Evolutionary conservation across 257 asterid genomes (phyloP), one percentile per base, ranked within the genome.

Genomic region (Petrea volubilis): DNA sequence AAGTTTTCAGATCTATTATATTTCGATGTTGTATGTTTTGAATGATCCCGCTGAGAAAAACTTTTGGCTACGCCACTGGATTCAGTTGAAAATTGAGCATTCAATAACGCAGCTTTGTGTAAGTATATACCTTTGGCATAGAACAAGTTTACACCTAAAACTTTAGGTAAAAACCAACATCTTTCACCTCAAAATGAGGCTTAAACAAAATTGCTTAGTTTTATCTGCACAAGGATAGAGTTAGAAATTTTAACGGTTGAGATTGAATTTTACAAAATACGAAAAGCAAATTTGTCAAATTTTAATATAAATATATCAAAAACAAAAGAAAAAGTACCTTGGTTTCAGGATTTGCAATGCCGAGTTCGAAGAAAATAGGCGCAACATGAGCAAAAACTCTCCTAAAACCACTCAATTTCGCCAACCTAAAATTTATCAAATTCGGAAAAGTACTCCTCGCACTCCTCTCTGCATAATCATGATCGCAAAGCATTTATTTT

Each of bases 391-490:
- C 92, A 51, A 88, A 88, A 23, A 84, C 87, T 47, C 92, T 76
- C 38, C 92, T 80, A 46, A 88, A 88, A 23, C 90, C 92, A 62
- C 74, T 82, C 85, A 88, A 38, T 72, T 79, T 86, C 46, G 81
- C 91, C 21, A 82, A 33, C 77, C 90, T 82, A 84, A 88, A 88
- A 77, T 82, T 80, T 3, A 88, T 85, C 81, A 88, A 67, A 67
- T 79, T 75, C 2, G 92, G 95, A 68, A 88, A 88, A 40, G 84
- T 80, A 74, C 84, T 86, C 85, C 88, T 82, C 36, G 95, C 95
- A 55, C 91, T 88, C 78, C 64, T 77, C 78, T 85, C 91, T 85
- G 78, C 31, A 49, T 68, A 18, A 49, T 55, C 70, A 72, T 38
- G 23, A 57, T 27, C 23, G 23, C 29, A 47, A 70, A 62, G 17